These are phyloP conservation scores for Fusarium sp. DNA, from an alignment of 2,329 filamentous ascomycete species.

Conservation along the genomic window DNA sequence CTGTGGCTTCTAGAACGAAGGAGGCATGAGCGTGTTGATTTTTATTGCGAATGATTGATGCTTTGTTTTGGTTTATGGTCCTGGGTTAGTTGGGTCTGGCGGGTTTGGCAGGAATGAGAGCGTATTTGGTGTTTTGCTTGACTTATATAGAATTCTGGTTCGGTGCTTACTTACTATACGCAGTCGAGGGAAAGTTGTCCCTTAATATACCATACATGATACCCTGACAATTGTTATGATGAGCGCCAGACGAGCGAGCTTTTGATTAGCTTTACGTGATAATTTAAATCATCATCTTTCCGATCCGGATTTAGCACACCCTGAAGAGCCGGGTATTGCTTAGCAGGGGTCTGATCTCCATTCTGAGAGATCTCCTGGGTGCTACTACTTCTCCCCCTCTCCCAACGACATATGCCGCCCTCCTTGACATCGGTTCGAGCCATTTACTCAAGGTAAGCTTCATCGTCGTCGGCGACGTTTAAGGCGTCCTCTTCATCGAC, in stretches of 20 bases:
- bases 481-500: no score
- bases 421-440: neutral
- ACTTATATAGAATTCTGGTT: slow-evolving; percentile 37
- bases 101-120: slow-evolving; percentile 25
- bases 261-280: neutral
- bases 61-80: slow-evolving; percentile 19
- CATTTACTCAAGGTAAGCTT: neutral
- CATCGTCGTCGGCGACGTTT: no score
- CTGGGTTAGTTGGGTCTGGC: slow-evolving; percentile 24
- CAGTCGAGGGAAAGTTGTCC: slow-evolving; percentile 25
- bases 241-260: neutral
- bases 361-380: neutral
- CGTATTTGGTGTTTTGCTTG: slow-evolving; percentile 30
- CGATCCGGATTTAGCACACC: neutral
- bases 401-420: neutral
- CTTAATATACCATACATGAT: slow-evolving; percentile 46
- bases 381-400: neutral
- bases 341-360: neutral
- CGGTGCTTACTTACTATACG: slow-evolving; percentile 32
- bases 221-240: slow-evolving; percentile 36
- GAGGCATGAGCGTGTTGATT: slow-evolving; percentile 20
- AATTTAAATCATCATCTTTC: neutral
- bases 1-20: slow-evolving; percentile 31
- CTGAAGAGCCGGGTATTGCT: neutral
- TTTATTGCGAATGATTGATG: slow-evolving; percentile 35